phyloP scores from a whole-genome alignment of 2,329 filamentous ascomycete genomes.

The Rhynchosporium secalis region DNA sequence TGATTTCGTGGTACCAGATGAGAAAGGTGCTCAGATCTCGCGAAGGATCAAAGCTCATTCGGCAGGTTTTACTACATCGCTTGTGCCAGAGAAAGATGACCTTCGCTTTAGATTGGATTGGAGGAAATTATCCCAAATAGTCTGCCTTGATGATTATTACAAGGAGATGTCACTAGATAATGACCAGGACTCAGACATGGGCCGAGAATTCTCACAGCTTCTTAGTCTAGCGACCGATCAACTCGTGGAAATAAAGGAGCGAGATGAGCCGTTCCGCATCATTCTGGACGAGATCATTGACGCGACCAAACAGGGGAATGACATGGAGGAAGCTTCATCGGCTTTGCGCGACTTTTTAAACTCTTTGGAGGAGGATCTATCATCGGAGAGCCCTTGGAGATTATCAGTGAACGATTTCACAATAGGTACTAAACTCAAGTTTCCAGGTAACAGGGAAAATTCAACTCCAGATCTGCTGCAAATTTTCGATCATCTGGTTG shows the following conservation, averaged over 20 bases:
- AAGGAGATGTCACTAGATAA: neutral
- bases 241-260: conserved; percentile 23
- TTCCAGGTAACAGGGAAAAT: conserved; percentile 9
- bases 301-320: conserved; percentile 21
- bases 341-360: conserved; percentile 30
- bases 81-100: conserved; percentile 16
- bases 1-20: conserved; percentile 36
- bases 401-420: conserved; percentile 31
- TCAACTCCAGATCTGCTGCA: conserved; percentile 27
- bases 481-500: conserved; percentile 37
- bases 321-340: conserved; percentile 30
- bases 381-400: conserved; percentile 18
- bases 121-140: conserved; percentile 24
- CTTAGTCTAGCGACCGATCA: conserved; percentile 16
- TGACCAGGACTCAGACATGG: neutral
- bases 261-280: conserved; percentile 1
- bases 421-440: conserved; percentile 20
- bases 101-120: conserved; percentile 28
- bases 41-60: neutral
- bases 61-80: neutral
- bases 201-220: conserved; percentile 20
- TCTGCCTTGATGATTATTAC: conserved; percentile 10
- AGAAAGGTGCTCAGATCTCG: conserved; percentile 1
- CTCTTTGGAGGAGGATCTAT: conserved; percentile 23
- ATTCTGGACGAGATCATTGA: conserved; percentile 6